A percentile compares a stretch with the other conserved stretches of the same genome.
Conservation (phyloP, 192 early-diverging fungal genomes). For the Spizellomyces punctatus region DNA sequence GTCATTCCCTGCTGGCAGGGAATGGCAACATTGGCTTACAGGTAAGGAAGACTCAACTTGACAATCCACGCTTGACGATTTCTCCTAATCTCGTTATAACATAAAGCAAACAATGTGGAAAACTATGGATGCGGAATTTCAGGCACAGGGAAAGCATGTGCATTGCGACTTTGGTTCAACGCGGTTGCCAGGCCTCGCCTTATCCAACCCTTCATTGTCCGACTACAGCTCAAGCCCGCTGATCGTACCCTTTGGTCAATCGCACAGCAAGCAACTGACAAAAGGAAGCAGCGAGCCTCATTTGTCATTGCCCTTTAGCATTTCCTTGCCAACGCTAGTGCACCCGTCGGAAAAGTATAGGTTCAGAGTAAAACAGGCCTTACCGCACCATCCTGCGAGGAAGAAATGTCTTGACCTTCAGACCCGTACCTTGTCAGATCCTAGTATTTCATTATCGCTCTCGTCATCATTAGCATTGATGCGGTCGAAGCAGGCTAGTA, state of each 20-base stretch:
- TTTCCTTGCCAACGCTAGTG: neutral
- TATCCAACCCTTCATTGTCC: neutral
- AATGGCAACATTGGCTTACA: neutral
- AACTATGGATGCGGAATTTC: slow-evolving; percentile 19
- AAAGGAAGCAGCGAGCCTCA: neutral
- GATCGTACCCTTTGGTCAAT: neutral
- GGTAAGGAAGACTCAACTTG: neutral
- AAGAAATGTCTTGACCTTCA: neutral
- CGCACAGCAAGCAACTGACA: neutral
- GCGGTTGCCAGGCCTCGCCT: neutral
- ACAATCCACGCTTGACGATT: neutral
- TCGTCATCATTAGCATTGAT: neutral
- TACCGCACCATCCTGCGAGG: neutral
- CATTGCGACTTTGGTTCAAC: neutral
- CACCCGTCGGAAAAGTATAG: neutral
- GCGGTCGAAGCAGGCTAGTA: neutral
- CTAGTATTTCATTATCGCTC: neutral
- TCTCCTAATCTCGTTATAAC: neutral
- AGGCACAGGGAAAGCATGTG: neutral
- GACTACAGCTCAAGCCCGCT: neutral
- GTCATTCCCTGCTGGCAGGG: neutral
- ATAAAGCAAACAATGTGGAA: slow-evolving; percentile 10
- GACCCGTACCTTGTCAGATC: neutral
- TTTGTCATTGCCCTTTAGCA: neutral
- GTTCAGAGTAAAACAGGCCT: neutral